These are phyloP conservation scores for Stentor coeruleus DNA, from an alignment of 73 alveolate genomes.

Conservation along the genomic window DNA sequence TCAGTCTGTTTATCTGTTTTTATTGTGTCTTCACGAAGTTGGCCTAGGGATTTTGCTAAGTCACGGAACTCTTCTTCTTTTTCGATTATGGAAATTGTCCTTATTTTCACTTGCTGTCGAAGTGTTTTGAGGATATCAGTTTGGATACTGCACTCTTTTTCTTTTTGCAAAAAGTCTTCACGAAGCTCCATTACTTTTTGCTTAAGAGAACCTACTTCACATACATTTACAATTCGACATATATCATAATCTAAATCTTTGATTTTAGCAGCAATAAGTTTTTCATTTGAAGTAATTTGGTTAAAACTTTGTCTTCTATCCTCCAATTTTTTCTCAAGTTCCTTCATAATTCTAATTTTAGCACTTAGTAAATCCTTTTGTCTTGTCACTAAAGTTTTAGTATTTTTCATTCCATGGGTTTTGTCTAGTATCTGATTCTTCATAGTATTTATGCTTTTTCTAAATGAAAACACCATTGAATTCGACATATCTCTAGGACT, in stretches of 20 bases:
- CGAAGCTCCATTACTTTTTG: background rate
- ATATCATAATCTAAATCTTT: background rate
- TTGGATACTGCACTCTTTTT: background rate
- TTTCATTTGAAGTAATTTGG: background rate
- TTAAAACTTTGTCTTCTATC: too few species aligned
- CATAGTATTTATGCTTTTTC: background rate
- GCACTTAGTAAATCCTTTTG: background rate
- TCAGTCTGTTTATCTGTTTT: background rate
- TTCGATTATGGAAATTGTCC: background rate
- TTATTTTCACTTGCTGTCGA: background rate
- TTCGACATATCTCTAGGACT: background rate
- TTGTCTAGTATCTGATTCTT: background rate
- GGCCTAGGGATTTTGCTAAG: background rate
- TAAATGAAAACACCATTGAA: background rate
- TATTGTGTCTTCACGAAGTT: background rate
- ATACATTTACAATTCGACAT: background rate
- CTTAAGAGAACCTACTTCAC: background rate
- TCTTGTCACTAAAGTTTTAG: background rate
- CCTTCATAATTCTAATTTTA: background rate
- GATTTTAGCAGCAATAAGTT: background rate
- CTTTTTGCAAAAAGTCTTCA: slow-evolving; percentile 17
- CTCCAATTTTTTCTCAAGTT: background rate
- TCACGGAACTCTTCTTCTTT: slow-evolving; percentile 8
- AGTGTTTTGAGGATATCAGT: background rate
- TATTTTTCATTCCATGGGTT: background rate